Conservation (phyloP, 1,284 basidiomycete genomes). For the Agaricales sp. region DNA sequence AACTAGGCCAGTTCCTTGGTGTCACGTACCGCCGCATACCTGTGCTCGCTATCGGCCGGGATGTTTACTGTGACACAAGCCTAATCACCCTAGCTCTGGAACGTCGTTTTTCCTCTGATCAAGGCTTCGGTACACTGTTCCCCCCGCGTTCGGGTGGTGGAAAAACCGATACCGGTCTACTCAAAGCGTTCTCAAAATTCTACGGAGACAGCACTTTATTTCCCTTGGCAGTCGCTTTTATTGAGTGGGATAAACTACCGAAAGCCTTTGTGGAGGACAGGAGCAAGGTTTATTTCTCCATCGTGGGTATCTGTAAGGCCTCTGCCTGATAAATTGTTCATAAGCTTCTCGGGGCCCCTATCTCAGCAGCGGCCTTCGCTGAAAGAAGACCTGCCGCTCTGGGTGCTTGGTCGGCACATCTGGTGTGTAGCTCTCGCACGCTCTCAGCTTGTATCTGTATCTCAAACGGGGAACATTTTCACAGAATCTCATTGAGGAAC, state of each 20-base stretch:
- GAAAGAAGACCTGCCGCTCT: slow-evolving; percentile 21
- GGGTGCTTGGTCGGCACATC: slow-evolving; percentile 27
- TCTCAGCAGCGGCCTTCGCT: slow-evolving; percentile 24
- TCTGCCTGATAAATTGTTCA: background rate
- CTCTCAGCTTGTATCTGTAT: no score
- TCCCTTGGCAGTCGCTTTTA: slow-evolving; percentile 22
- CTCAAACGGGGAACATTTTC: no score
- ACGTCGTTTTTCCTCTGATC: slow-evolving; percentile 33
- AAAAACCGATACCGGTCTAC: slow-evolving; percentile 30
- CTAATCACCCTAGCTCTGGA: slow-evolving; percentile 37
- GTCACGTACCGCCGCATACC: slow-evolving; percentile 44
- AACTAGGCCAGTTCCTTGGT: slow-evolving; percentile 38
- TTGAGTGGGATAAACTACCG: slow-evolving; percentile 39
- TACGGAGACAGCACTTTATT: slow-evolving; percentile 36
- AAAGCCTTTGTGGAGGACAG: slow-evolving; percentile 40
- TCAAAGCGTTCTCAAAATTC: slow-evolving; percentile 34
- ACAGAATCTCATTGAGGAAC: slow-evolving; percentile 41
- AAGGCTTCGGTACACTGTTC: slow-evolving; percentile 37
- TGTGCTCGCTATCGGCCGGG: slow-evolving; percentile 45
- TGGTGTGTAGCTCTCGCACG: slow-evolving; percentile 29
- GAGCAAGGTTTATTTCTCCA: slow-evolving; percentile 22
- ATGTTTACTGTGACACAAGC: slow-evolving; percentile 43
- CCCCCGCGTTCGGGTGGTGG: slow-evolving; percentile 30
- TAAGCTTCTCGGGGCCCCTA: slow-evolving; percentile 19
- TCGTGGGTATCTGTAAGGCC: background rate